These are phyloP conservation scores for Rhizopogon salebrosus DNA, from an alignment of 768 basidiomycete species.

Conservation along the genomic window DNA sequence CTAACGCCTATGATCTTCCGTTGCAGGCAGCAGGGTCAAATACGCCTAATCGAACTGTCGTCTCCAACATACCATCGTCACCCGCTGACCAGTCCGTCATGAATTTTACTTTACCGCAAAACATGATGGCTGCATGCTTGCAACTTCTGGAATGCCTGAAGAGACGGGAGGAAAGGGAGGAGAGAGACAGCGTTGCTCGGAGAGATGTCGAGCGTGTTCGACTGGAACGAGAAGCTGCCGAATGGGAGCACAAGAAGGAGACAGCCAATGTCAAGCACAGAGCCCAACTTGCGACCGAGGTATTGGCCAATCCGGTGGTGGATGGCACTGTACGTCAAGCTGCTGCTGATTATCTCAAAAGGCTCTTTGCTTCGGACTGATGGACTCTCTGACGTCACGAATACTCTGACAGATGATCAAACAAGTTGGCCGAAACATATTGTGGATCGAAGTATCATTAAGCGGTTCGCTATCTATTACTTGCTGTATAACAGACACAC, in stretches of 20 bases:
- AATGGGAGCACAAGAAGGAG: conserved; percentile 49
- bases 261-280: conserved; percentile 53
- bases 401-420: too few relatives aligned
- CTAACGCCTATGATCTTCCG: conserved; percentile 13
- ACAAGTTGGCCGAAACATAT: too few relatives aligned
- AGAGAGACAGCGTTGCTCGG: conserved; percentile 46
- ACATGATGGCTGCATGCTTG: conserved; percentile 49
- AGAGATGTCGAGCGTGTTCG: conserved; percentile 49
- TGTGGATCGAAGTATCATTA: background rate
- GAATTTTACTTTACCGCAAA: conserved; percentile 51
- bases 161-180: conserved; percentile 65
- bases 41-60: conserved; percentile 11
- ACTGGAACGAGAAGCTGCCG: conserved; percentile 51
- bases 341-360: conserved; percentile 69
- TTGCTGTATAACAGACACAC: background rate
- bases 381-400: background rate
- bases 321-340: conserved; percentile 61
- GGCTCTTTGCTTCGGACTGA: conserved; percentile 42
- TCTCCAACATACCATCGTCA: conserved; percentile 11
- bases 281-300: conserved; percentile 60
- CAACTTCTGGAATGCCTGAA: conserved; percentile 64
- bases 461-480: background rate
- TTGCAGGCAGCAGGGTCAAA: conserved; percentile 15
- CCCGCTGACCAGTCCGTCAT: conserved; percentile 36
- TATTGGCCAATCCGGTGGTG: conserved; percentile 52